Evolutionary conservation across 306 rosid species (phyloP), one percentile per base, ranked within the genome.

Genomic region (Quercus rubra): DNA sequence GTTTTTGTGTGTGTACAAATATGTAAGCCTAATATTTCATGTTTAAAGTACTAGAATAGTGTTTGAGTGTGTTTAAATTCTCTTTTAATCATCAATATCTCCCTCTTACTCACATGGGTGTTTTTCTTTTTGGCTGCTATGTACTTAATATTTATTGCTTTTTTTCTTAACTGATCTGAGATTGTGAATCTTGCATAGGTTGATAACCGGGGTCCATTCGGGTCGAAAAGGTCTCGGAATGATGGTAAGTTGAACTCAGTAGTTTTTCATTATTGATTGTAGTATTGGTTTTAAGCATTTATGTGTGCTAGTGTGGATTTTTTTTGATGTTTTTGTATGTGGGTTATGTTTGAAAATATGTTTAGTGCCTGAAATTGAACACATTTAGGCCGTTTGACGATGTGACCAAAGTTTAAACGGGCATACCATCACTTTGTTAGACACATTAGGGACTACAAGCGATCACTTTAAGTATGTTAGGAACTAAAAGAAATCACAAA

Each of bases 181-280:
- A 67, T 78, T 58, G 7, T 21, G 70, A 71, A 35, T 68, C 2
- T 55, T 38, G 73, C 51, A 15, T 80, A 84, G 90, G 84, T 79
- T 46, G 83, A 79, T 49, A 82, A 70, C 82, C 90, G 78, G 35
- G 81, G 79, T 71, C 78, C 90, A 12, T 76, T 84, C 19, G 85
- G 83, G 23, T 77, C 90, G 49, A 87, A 87, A 63, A 83, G 88
- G 82, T 82, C 78, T 49, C 79, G 82, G 2, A 82, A 82, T 57
- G 83, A 84, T 18, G 88, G 90, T 87, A 70, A 77, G 18, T 43
- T 35, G 79, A n/a, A 18, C 17, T 52, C 74, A 0, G 23, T 14
- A 21, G 17, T 1, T 23, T 68, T 68, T 71, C 55, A 7, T n/a
- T 59, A 14, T 46, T 59, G 17, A 57, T 35, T 58, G 19, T 55